phyloP scores from a whole-genome alignment of 2,329 filamentous ascomycete species.

The Penicillium sp. region DNA sequence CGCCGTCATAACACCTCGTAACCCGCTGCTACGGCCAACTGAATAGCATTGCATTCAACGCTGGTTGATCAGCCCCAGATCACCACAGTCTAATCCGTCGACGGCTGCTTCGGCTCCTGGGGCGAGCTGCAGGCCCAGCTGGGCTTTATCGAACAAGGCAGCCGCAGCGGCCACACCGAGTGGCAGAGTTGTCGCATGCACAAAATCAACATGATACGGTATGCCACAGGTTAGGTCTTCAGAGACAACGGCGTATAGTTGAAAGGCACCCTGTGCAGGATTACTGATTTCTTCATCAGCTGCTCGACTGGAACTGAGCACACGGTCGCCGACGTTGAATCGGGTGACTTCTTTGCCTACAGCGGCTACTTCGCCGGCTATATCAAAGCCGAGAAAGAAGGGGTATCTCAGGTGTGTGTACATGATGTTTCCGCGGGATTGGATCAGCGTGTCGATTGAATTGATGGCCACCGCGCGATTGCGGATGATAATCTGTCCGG shows the following conservation, averaged over 20 bases:
- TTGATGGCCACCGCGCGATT: slow-evolving; percentile 48
- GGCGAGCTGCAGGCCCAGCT: not conserved
- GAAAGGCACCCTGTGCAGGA: not conserved
- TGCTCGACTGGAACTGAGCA: not conserved
- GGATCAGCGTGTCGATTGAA: slow-evolving; percentile 45
- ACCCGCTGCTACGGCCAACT: slow-evolving; percentile 4
- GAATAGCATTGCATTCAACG: slow-evolving; percentile 5
- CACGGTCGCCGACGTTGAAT: not conserved
- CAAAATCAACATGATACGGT: not conserved
- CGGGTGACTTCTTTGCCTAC: slow-evolving; percentile 3
- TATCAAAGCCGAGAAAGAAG: slow-evolving; percentile 18
- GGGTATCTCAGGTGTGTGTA: slow-evolving; percentile 27
- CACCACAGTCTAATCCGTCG: not conserved
- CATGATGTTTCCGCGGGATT: slow-evolving; percentile 30
- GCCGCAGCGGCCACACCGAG: not conserved
- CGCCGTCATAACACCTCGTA: not conserved
- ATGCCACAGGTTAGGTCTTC: not conserved
- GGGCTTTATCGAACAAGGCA: not conserved
- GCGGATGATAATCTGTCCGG: slow-evolving; percentile 38
- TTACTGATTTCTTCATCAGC: not conserved
- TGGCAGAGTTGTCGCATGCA: not conserved
- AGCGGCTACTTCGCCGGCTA: slow-evolving; percentile 16
- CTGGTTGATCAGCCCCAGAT: slow-evolving; percentile 2
- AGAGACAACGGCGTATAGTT: not conserved
- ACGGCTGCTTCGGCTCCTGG: not conserved